phyloP scores from a whole-genome alignment of 164 flowering plant genomes.

The Berberis vulgaris region DNA sequence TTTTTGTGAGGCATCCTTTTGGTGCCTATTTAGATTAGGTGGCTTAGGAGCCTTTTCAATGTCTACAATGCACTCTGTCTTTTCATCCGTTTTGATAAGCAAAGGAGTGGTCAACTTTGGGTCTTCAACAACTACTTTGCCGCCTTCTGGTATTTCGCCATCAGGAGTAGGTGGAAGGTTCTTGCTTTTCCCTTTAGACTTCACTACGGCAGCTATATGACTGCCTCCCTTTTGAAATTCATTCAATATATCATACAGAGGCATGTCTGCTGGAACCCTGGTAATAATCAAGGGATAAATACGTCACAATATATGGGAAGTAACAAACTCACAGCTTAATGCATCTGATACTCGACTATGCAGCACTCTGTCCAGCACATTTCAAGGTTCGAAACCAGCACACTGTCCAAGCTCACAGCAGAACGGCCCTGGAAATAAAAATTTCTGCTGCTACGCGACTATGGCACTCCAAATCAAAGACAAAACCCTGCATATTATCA shows the following conservation, averaged over 20 bases:
- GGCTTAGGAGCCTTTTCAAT: slow-evolving; percentile 41
- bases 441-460: no score
- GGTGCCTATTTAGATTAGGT: slow-evolving; percentile 8
- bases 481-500: no score
- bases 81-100: slow-evolving; percentile 31
- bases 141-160: slow-evolving; percentile 37
- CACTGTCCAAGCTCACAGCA: no score
- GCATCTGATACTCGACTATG: no score
- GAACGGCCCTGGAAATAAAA: no score
- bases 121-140: slow-evolving; percentile 12
- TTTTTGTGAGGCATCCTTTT: slow-evolving; percentile 15
- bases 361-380: no score
- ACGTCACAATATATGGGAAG: no score
- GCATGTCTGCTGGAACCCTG: slow-evolving; percentile 99
- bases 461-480: no score
- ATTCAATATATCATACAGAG: slow-evolving; percentile 89
- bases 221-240: slow-evolving; percentile 98
- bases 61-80: slow-evolving; percentile 43
- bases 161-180: slow-evolving; percentile 28
- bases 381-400: no score
- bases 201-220: slow-evolving; percentile 99
- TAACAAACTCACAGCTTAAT: no score
- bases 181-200: slow-evolving; percentile 38
- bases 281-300: slow-evolving; percentile 2
- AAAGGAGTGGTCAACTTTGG: slow-evolving; percentile 51